Conservation (phyloP, 2,329 filamentous ascomycete species). For the Dryadomyces quercus-mongolicae region DNA sequence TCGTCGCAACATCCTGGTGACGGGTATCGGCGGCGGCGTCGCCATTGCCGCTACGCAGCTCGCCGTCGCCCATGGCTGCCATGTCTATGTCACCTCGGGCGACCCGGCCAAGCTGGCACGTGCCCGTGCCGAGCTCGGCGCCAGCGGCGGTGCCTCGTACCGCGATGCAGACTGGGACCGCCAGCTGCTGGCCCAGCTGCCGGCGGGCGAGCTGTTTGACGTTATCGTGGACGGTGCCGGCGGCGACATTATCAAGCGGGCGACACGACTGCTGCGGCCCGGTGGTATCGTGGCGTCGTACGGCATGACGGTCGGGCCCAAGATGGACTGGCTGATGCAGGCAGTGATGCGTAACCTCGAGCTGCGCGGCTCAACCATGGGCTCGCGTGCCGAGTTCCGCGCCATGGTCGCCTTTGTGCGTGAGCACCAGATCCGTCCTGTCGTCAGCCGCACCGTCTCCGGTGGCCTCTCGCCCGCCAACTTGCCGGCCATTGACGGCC, state of each 20-base stretch:
- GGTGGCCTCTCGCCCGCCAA: conserved; percentile 50
- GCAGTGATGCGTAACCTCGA: conserved; percentile 84
- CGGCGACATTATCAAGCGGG: conserved; percentile 65
- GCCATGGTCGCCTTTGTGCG: conserved; percentile 72
- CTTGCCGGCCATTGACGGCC: conserved; percentile 61
- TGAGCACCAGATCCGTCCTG: conserved; percentile 58
- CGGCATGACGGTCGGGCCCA: conserved; percentile 80
- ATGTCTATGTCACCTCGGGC: conserved; percentile 73
- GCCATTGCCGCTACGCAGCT: conserved; percentile 74
- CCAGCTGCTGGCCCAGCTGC: conserved; percentile 51
- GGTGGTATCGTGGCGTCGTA: conserved; percentile 81
- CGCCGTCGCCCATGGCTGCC: conserved; percentile 59
- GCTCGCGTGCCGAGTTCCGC: conserved; percentile 75
- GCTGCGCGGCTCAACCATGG: conserved; percentile 79
- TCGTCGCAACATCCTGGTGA: conserved; percentile 70
- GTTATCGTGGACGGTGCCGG: conserved; percentile 85
- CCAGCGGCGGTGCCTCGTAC: conserved; percentile 72
- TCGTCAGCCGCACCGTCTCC: conserved; percentile 63
- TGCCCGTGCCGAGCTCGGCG: conserved; percentile 57
- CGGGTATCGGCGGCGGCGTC: conserved; percentile 87
- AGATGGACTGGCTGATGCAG: conserved; percentile 76
- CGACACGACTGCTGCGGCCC: conserved; percentile 56
- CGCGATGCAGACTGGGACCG: conserved; percentile 71
- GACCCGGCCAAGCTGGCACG: conserved; percentile 62
- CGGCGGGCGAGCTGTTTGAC: conserved; percentile 57